Base-by-base conservation (phyloP, 2,329 filamentous ascomycete species). In the Diaporthe australafricana region DNA sequence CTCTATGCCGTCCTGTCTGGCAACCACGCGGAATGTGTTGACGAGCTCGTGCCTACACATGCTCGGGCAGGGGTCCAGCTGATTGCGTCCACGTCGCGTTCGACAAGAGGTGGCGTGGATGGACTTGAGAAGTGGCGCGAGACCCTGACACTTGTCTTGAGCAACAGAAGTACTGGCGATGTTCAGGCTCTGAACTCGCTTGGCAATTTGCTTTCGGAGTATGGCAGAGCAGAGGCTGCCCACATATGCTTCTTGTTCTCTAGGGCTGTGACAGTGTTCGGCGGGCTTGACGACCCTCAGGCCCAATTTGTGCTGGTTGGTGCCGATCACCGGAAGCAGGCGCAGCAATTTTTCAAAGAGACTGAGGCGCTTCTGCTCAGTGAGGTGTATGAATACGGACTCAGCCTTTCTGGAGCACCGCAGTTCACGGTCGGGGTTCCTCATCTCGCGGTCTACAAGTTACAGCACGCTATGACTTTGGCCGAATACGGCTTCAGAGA, bases 231-330 rank as follows among this genome's bases (percentile, higher is more conserved):
- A 14, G 96, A 98, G 80, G 97, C 97, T 25, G 95, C 96, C 30
- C 96, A 98, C 75, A 92, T 96, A 57, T 99, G 97, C 85, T 98
- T 93, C 84, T 86, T 99, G 22, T 97, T 99, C 80, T 94, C 94
- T 16, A 89, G 93, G 55, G 87, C 86, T 30, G 84, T 89, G 25
- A 88, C 92, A 0, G 85, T 94, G 11, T 93, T 98, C 79, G 92
- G 93, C 60, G 96, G 96, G 5, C 85, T 93, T 9, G 95, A 98
- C 79, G 96, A 99, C 77, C 87, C 91, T 0, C 90, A 90, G 56
- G 88, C 92, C 3, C 91, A 92, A 77, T 92, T 98, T 76, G 93
- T 96, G 7, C 88, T 98, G 9, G 86, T 99, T 27, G 96, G 96
- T 20, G 92, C 92, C 17, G 94, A 98, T 79, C 94, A 97, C 81